Percentiles rank a stretch among this genome's conserved stretches.
These are phyloP conservation scores for Selaginella tamariscina DNA, from an alignment of 75 land plant genomes.

Conservation along the genomic window DNA sequence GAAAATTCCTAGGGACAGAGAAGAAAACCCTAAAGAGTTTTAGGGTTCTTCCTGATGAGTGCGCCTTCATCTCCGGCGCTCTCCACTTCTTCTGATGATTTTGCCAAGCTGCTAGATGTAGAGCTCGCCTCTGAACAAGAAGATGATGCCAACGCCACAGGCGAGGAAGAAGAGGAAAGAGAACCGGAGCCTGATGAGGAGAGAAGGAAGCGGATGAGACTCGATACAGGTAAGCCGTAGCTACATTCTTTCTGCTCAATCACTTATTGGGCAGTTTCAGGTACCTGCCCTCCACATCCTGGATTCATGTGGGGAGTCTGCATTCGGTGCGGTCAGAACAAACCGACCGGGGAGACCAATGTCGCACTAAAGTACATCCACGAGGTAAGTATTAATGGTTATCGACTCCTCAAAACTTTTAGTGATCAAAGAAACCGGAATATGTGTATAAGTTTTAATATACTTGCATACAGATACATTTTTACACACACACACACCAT, in stretches of 20 bases:
- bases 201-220: constrained; percentile 11
- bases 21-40: too few species aligned
- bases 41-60: constrained; percentile 4
- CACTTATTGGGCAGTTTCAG: background rate
- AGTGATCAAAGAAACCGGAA: too few species aligned
- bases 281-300: constrained; percentile 59
- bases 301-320: constrained; percentile 54
- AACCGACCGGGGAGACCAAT: constrained; percentile 19
- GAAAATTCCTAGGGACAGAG: too few species aligned
- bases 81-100: constrained; percentile 20
- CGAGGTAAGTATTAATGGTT: constrained; percentile 54
- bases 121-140: constrained; percentile 17
- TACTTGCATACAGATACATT: too few species aligned
- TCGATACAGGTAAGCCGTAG: too few species aligned
- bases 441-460: too few species aligned
- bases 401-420: too few species aligned
- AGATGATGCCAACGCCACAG: constrained; percentile 11
- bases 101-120: constrained; percentile 22
- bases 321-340: constrained; percentile 49
- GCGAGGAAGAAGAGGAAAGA: constrained; percentile 12
- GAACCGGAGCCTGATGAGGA: background rate
- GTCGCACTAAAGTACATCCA: constrained; percentile 72
- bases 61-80: constrained; percentile 17
- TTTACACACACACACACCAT: too few species aligned
- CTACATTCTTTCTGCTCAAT: too few species aligned